Evolutionary conservation across 352 stramenopile genomes (phyloP).

Genomic region (Pythium guiyangense): DNA sequence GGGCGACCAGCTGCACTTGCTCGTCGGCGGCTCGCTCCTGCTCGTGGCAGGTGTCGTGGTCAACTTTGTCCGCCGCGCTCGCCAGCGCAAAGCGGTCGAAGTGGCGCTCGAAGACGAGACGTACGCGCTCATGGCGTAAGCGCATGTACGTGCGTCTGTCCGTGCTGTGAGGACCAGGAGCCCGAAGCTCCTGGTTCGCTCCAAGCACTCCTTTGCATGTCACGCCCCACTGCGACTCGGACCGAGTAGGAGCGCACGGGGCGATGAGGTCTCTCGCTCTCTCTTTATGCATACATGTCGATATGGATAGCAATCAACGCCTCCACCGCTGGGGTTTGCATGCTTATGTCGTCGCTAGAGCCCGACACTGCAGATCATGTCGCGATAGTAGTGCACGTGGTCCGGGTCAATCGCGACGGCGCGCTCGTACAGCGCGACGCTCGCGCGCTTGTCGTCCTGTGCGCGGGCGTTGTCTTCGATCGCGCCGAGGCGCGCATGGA

Average conservation of each 20-base stretch:
- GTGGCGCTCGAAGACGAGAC: conserved; percentile 7
- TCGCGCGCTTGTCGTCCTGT: conserved; percentile 34
- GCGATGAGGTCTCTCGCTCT: too few species aligned
- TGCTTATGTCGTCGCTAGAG: not conserved
- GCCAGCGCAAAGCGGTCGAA: conserved; percentile 4
- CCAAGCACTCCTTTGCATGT: not conserved
- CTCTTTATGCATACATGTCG: too few species aligned
- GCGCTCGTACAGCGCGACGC: conserved; percentile 41
- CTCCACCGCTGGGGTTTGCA: not conserved
- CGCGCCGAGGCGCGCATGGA: conserved; percentile 30
- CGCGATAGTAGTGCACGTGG: conserved; percentile 55
- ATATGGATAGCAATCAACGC: not conserved
- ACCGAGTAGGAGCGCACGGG: too few species aligned
- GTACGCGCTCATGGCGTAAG: conserved; percentile 9
- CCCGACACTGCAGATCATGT: conserved; percentile 38
- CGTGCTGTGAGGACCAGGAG: not conserved
- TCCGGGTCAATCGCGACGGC: conserved; percentile 47
- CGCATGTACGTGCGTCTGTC: not conserved
- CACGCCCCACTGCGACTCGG: too few species aligned
- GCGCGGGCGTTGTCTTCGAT: conserved; percentile 17
- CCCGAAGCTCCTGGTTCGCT: not conserved
- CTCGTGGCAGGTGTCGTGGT: not conserved
- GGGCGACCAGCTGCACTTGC: conserved; percentile 3
- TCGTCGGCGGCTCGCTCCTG: conserved; percentile 4
- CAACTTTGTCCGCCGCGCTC: conserved; percentile 2